These are phyloP conservation scores for Solanum tacnaense DNA, from an alignment of 257 asterid genomes.

Conservation along the genomic window DNA sequence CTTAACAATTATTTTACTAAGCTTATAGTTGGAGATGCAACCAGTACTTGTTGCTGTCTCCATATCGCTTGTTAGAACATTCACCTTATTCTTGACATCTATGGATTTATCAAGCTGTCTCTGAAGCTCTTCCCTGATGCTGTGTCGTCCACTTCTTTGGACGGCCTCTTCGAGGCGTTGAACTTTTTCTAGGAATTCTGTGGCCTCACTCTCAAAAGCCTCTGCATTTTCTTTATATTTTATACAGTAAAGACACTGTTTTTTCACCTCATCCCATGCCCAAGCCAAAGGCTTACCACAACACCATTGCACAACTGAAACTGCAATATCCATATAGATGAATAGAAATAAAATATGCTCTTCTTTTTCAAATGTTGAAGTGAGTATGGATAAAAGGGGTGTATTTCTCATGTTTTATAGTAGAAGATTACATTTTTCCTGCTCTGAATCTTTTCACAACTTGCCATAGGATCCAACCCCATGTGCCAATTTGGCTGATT, in stretches of 20 bases:
- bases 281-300: neutral
- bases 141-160: neutral
- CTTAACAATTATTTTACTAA: neutral
- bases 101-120: neutral
- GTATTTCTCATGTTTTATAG: neutral
- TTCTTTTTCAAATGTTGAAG: neutral
- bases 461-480: neutral
- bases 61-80: neutral
- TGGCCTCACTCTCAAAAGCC: neutral
- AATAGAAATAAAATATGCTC: no score
- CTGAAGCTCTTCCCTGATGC: neutral
- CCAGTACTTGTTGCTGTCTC: neutral
- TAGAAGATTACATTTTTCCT: neutral
- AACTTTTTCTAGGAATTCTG: neutral
- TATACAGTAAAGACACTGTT: neutral
- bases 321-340: neutral
- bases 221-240: neutral
- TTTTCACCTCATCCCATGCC: neutral
- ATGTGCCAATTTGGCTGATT: no score
- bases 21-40: neutral
- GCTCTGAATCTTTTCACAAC: neutral
- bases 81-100: neutral
- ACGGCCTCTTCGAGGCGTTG: neutral
- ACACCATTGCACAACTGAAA: neutral
- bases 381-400: neutral